Conservation (phyloP, 352 stramenopile species). For the Phytopythium montanum region DNA sequence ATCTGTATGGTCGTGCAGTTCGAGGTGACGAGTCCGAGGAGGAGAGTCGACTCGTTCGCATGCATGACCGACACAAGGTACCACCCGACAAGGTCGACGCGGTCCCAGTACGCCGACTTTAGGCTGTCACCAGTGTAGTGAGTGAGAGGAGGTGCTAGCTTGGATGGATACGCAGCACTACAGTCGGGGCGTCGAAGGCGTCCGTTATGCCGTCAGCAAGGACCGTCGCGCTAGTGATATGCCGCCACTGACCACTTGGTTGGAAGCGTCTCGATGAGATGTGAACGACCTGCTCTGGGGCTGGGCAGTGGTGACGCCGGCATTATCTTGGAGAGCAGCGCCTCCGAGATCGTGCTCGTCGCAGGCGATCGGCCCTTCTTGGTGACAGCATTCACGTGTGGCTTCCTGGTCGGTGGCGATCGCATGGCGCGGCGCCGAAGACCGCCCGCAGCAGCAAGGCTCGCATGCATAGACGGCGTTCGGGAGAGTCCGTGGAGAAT, state of each 20-base stretch:
- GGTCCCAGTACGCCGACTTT: conserved; percentile 5
- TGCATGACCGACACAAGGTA: conserved; percentile 6
- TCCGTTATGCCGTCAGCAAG: not conserved
- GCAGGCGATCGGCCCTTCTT: not conserved
- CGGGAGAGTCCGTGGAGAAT: no score
- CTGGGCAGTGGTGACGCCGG: not conserved
- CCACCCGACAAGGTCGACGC: not conserved
- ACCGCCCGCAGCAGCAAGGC: no score
- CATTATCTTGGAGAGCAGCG: not conserved
- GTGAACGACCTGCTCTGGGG: not conserved
- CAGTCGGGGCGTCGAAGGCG: not conserved
- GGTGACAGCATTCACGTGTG: not conserved
- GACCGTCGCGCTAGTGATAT: not conserved
- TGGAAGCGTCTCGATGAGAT: not conserved
- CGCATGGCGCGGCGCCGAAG: no score
- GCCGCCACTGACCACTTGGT: not conserved
- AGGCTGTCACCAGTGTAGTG: conserved; percentile 1
- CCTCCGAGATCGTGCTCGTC: conserved; percentile 25
- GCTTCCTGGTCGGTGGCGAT: not conserved
- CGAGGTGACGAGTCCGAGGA: conserved; percentile 31
- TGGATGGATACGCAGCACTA: not conserved
- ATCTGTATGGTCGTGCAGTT: conserved; percentile 54
- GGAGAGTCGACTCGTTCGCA: conserved; percentile 11
- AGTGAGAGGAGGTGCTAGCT: no score
- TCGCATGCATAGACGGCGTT: no score